These are phyloP conservation scores for Ramichloridium luteum DNA, from an alignment of 2,329 filamentous ascomycete species.

Conservation along the genomic window DNA sequence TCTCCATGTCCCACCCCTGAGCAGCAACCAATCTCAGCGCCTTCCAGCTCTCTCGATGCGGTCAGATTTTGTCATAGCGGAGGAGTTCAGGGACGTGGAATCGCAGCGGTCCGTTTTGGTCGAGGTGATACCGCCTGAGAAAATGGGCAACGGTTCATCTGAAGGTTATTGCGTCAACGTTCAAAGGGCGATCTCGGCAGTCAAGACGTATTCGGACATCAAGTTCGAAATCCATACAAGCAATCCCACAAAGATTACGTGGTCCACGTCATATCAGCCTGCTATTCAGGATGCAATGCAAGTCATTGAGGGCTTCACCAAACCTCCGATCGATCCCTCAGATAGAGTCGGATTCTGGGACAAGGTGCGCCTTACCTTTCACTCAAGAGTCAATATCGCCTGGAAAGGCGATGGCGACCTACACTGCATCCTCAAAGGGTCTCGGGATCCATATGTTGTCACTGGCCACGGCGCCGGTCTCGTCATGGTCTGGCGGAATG, in stretches of 20 bases:
- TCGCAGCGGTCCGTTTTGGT: constrained; percentile 72
- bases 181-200: constrained; percentile 77
- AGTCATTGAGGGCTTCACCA: constrained; percentile 93
- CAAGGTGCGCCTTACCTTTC: constrained; percentile 88
- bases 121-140: constrained; percentile 65
- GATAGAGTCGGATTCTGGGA: constrained; percentile 97
- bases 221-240: constrained; percentile 85
- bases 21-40: constrained; percentile 64
- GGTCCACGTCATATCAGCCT: constrained; percentile 95
- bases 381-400: constrained; percentile 74
- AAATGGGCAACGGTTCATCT: constrained; percentile 42
- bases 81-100: constrained; percentile 73
- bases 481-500: constrained; percentile 95
- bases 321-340: constrained; percentile 84
- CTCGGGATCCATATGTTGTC: constrained; percentile 84
- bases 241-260: constrained; percentile 83
- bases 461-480: constrained; percentile 90
- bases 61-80: constrained; percentile 88
- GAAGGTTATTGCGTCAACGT: constrained; percentile 75
- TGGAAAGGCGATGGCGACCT: constrained; percentile 97
- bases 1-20: constrained; percentile 75
- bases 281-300: constrained; percentile 99
- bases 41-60: constrained; percentile 71
- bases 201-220: constrained; percentile 94
- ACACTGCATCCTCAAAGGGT: constrained; percentile 76